Base-by-base conservation (phyloP, 2,329 filamentous ascomycete species). In the Fusarium drepaniforme region DNA sequence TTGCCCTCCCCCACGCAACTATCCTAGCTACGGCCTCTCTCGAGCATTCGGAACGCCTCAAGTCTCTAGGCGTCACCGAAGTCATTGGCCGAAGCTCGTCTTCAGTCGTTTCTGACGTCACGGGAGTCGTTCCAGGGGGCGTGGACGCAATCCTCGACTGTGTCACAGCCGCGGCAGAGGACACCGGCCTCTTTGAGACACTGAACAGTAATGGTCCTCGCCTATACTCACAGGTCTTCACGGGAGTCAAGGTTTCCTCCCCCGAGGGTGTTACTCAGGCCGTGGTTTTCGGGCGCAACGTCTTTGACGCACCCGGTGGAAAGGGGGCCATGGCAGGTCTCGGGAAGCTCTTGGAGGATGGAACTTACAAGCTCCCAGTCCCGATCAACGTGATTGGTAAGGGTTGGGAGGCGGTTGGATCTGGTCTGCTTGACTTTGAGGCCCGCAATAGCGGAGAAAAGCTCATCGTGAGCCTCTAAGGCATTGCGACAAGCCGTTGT, bases 101-200 rank as follows among this genome's bases (percentile, higher is more conserved):
- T 8, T 66, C 64, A 1, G 18, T 74, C 3, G 46, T 53, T 4
- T 66, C 68, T 15, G 68, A 65, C 8, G 63, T 75, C 23, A 56
- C 23, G 13, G 56, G 3, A 5, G 18, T 23, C 2, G 8, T 61
- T 7, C 49, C 65, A 12, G 61, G 60, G 8, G 75, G 75, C 2
- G 71, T 76, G 15, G 75, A 76, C 23, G 75, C 75, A 28, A 75
- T 76, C 44, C 59, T 76, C 2, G 75, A 76, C 38, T 75, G 73
- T 58, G 75, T 76, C n/a, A 65, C 68, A 2, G 75, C 73, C 4
- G 75, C 71, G 57, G 67, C 68, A 23, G 23, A 49, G 0, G 58
- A 76, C n/a, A 3, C 37, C 8, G 16, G 37, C 38, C 18, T 75
- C 40, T 75, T 76, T 38, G n/a, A n/a, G 1, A 46, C 67, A 3